phyloP scores from a whole-genome alignment of 345 rosid species.

The Aurinia saxatilis region DNA sequence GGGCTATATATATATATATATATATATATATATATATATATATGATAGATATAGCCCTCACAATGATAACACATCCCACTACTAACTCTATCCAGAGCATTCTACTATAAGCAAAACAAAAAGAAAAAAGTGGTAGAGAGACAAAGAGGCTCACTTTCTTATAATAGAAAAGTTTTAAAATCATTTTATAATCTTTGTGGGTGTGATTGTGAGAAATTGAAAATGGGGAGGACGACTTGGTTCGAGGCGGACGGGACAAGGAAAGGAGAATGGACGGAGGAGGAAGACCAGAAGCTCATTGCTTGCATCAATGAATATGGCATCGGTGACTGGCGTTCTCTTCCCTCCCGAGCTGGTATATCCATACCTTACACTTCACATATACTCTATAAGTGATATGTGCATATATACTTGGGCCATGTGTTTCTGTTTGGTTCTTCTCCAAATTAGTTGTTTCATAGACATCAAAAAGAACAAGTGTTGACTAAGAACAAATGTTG shows the following conservation, averaged over 20 bases:
- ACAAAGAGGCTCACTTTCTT: too few relatives aligned
- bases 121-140: background rate
- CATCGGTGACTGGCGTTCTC: slow-evolving; percentile 58
- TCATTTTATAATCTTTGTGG: background rate
- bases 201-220: background rate
- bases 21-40: background rate
- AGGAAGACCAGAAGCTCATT: slow-evolving; percentile 58
- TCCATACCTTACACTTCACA: too few relatives aligned
- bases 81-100: background rate
- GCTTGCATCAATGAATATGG: slow-evolving; percentile 47
- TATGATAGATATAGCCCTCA: background rate
- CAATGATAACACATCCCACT: background rate
- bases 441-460: too few relatives aligned
- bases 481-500: too few relatives aligned
- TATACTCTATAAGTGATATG: too few relatives aligned
- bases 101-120: background rate
- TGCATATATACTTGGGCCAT: too few relatives aligned
- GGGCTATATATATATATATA: background rate
- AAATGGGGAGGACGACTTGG: slow-evolving; percentile 25
- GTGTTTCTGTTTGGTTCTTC: too few relatives aligned
- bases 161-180: background rate
- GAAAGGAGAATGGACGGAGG: slow-evolving; percentile 79
- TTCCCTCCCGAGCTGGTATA: slow-evolving; percentile 56
- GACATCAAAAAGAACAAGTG: too few relatives aligned
- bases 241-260: slow-evolving; percentile 30